Evolutionary conservation across 768 basidiomycete genomes (phyloP), one percentile per base, ranked within the genome.

Genomic region (Tylopilus sp.): DNA sequence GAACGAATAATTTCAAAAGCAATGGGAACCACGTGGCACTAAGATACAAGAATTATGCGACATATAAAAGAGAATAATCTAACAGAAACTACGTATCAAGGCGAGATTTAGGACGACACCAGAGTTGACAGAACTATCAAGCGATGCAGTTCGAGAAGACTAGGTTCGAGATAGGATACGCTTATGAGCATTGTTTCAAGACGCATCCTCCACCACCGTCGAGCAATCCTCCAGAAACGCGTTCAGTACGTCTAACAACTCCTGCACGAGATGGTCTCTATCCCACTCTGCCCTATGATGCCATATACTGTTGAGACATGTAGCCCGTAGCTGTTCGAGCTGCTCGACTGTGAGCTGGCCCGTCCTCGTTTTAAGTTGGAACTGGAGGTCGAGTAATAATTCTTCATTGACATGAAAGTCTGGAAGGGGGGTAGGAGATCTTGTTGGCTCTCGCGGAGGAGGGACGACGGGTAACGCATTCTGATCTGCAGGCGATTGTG

Each of bases 291-390:
- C 73, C 31, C 94, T 73, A 56, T 82, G 84, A 26, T 82, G 75
- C 95, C 95, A 99, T n/a, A 98, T 78, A 45, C 75, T 75, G 37
- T 84, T 83, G 24, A 94, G 80, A 60, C 85, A 87, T 3, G 80
- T 83, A 9, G 97, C 95, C 6, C 97, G 83, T 7, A 99, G 77
- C 69, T 98, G 94, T 66, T 98, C 97, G 7, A 99, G 79, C 65
- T 96, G 85, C 65, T 99, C 97, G 45, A 98, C 78, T 24, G 77
- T 89, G 38, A 98, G 73, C 0, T 64, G 65, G 7, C 55, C 65
- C 1, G 96, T 97, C 41, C 66, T 66, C 17, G 79, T 72, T 31
- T 71, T 71, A 25, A 98, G 66, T 41, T 74, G 69, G 3, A 65
- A 41, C 51, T 74, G 70, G 0, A 98, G 78, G 11, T 76, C 63